A percentile compares a stretch with the other conserved stretches of the same genome.
Conservation (phyloP, 2,329 filamentous ascomycete genomes). For the Trichothecium sympodiale region DNA sequence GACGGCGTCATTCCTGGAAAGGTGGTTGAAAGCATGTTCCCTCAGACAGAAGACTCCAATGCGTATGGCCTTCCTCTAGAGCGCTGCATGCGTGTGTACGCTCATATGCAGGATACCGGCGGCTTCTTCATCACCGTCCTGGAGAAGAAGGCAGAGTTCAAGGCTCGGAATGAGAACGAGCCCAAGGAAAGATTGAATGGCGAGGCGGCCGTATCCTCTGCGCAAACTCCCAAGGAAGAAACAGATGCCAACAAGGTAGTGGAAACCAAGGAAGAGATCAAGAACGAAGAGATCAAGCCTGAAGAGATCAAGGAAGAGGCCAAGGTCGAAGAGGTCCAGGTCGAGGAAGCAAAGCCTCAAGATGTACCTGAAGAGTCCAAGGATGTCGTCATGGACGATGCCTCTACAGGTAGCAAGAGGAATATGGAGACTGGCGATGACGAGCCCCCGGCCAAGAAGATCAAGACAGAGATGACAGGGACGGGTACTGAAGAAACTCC, state of each 20-base stretch:
- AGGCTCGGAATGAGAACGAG: slow-evolving; percentile 58
- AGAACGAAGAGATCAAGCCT: slow-evolving; percentile 9
- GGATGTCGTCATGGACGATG: slow-evolving; percentile 19
- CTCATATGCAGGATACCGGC: slow-evolving; percentile 90
- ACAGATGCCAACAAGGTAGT: slow-evolving; percentile 8
- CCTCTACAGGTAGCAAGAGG: slow-evolving; percentile 22
- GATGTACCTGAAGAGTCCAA: slow-evolving; percentile 10
- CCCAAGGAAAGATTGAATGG: slow-evolving; percentile 16
- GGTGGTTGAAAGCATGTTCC: slow-evolving; percentile 76
- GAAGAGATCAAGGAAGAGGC: slow-evolving; percentile 21
- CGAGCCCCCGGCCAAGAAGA: slow-evolving; percentile 34
- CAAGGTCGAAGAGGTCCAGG: slow-evolving; percentile 12
- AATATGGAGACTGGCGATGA: slow-evolving; percentile 23
- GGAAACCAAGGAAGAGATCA: slow-evolving; percentile 7
- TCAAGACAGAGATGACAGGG: slow-evolving; percentile 29
- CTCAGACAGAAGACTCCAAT: slow-evolving; percentile 40
- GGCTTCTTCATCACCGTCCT: slow-evolving; percentile 96
- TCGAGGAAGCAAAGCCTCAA: neutral
- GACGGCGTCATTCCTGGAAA: slow-evolving; percentile 48
- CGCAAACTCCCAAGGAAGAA: slow-evolving; percentile 7
- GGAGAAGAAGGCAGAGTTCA: slow-evolving; percentile 83
- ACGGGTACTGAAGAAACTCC: slow-evolving; percentile 1
- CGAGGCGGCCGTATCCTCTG: slow-evolving; percentile 1
- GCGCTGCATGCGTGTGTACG: slow-evolving; percentile 86
- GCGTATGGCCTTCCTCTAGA: slow-evolving; percentile 66